Evolutionary conservation across 805 yeast species (phyloP).

Genomic region (Candida glaebosa): DNA sequence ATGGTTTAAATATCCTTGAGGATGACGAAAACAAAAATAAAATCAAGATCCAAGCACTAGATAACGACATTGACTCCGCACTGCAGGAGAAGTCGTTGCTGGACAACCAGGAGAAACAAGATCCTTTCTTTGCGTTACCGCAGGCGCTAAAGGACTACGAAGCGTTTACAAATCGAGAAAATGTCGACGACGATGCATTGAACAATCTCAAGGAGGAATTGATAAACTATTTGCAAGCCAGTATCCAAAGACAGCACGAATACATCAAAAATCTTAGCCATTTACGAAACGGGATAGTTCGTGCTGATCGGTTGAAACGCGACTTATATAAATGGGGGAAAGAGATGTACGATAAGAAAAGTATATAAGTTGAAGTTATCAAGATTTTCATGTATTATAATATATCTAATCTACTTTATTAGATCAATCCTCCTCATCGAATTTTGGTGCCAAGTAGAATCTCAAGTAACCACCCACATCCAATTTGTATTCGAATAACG

Average conservation of each 20-base stretch:
- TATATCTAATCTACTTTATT: neutral
- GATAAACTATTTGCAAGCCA: constrained; percentile 40
- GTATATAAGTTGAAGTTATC: constrained; percentile 11
- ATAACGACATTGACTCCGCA: neutral
- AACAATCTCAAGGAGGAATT: constrained; percentile 61
- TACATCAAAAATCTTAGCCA: constrained; percentile 74
- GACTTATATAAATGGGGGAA: constrained; percentile 78
- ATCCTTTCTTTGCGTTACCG: constrained; percentile 58
- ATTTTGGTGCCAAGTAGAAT: constrained; percentile 96
- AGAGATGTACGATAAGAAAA: constrained; percentile 61
- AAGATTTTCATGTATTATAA: neutral
- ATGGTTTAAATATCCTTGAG: constrained; percentile 38
- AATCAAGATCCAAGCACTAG: constrained; percentile 1
- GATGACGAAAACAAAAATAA: constrained; percentile 6
- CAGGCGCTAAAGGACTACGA: constrained; percentile 32
- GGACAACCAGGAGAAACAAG: constrained; percentile 23
- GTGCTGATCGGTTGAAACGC: constrained; percentile 72
- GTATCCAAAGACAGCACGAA: constrained; percentile 62
- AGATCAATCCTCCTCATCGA: constrained; percentile 77
- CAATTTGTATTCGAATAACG: constrained; percentile 86
- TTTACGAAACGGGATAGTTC: constrained; percentile 69
- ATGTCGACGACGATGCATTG: constrained; percentile 20
- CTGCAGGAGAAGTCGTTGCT: neutral
- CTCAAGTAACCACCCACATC: constrained; percentile 85
- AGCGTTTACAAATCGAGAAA: constrained; percentile 21